These are phyloP conservation scores for Fusarium anthophilum DNA, from an alignment of 2,329 filamentous ascomycete species.

Conservation along the genomic window DNA sequence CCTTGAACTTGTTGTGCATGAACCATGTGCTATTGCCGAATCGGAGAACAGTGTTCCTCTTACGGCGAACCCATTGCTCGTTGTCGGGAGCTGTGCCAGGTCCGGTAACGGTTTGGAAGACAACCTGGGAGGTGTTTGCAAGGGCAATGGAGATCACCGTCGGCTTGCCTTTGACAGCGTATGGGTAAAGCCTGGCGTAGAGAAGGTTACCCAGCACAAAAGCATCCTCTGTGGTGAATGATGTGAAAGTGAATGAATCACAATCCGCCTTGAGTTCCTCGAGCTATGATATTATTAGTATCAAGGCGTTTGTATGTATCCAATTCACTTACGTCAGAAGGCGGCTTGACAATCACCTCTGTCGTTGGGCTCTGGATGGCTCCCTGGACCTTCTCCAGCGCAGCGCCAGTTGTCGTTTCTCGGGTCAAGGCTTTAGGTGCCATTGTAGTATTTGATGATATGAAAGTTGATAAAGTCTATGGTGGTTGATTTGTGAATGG, in stretches of 20 bases:
- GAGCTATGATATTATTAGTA: conserved; percentile 34
- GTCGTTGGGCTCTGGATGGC: conserved; percentile 25
- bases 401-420: conserved; percentile 13
- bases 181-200: conserved; percentile 67
- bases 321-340: conserved; percentile 30
- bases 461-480: background rate
- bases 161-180: conserved; percentile 50
- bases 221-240: conserved; percentile 72
- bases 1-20: conserved; percentile 72
- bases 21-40: conserved; percentile 78
- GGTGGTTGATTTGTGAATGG: background rate
- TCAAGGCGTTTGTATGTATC: background rate
- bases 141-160: conserved; percentile 73
- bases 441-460: conserved; percentile 5
- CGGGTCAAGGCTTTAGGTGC: conserved; percentile 27
- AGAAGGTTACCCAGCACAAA: conserved; percentile 73
- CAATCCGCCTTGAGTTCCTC: conserved; percentile 47
- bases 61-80: conserved; percentile 75
- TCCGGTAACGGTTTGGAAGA: conserved; percentile 77
- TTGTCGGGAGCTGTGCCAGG: conserved; percentile 76
- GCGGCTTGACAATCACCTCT: conserved; percentile 25
- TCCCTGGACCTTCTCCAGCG: conserved; percentile 35
- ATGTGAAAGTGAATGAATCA: conserved; percentile 55
- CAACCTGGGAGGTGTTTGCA: conserved; percentile 64
- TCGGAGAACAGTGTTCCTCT: conserved; percentile 75